Evolutionary conservation across 306 rosid species (phyloP), one percentile per base, ranked within the genome.

Genomic region (Trichosanthes truncata): DNA sequence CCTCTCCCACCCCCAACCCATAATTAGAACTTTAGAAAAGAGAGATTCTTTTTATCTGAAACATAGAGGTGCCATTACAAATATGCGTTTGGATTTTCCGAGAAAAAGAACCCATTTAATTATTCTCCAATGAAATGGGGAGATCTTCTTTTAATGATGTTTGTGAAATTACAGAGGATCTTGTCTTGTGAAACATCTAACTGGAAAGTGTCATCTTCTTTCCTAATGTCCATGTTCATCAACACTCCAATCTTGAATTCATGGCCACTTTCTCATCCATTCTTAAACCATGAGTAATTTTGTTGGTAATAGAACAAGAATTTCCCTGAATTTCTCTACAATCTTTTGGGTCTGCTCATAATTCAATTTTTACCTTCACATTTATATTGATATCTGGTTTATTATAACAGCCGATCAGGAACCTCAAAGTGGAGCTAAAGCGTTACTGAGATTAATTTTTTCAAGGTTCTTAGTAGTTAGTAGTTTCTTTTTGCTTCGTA

Each of bases 381-480:
- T 49, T 63, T 13, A 9, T 46, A 13, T 41, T 57, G 33, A 77
- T 46, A 29, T 57, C 4, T 41, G 29, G 62, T 13, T 35, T 31
- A 38, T 12, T 43, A 5, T 36, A 73, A 71, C 56, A 82, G 84
- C 84, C 84, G 3, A 25, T 46, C n/a, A 36, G 81, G 74, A 68
- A 53, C 74, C 84, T 82, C 62, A 80, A 33, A 23, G 78, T 77
- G 2, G 84, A 82, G 40, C 79, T 82, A 14, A 82, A 78, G 78
- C 78, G 73, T 26, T 82, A 82, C 56, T 68, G n/a, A n/a, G n/a
- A n/a, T n/a, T n/a, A n/a, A n/a, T n/a, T n/a, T n/a, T n/a, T n/a
- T n/a, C n/a, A n/a, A n/a, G n/a, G n/a, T n/a, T n/a, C n/a, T n/a
- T n/a, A n/a, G n/a, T n/a, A n/a, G n/a, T n/a, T n/a, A n/a, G n/a